Evolutionary conservation across 2,329 filamentous ascomycete species (phyloP).

Genomic region (Clarireedia monteithiana): DNA sequence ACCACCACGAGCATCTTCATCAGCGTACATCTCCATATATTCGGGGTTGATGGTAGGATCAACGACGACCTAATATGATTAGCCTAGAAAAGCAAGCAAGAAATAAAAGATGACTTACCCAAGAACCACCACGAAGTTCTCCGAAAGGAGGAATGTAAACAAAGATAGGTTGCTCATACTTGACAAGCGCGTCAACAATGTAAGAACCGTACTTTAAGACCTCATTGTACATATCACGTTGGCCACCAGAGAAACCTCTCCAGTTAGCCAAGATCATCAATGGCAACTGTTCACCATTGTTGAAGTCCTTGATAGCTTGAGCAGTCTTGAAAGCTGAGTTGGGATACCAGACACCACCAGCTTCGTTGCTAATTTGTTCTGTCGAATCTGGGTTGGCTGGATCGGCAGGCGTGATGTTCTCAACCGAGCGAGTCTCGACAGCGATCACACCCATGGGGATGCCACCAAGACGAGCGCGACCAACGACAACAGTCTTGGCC

Average conservation of each 20-base stretch:
- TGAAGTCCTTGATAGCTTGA: conserved; percentile 98
- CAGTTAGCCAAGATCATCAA: conserved; percentile 99
- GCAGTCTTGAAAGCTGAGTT: conserved; percentile 99
- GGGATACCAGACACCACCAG: conserved; percentile 98
- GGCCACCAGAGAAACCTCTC: conserved; percentile 99
- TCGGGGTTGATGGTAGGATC: conserved; percentile 96
- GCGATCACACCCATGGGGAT: conserved; percentile 98
- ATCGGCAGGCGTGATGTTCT: conserved; percentile 94
- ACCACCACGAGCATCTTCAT: conserved; percentile 89
- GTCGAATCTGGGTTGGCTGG: conserved; percentile 98
- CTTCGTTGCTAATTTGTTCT: conserved; percentile 89
- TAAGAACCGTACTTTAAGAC: conserved; percentile 99
- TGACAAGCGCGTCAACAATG: conserved; percentile 96
- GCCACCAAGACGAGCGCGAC: conserved; percentile 90
- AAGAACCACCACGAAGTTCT: conserved; percentile 96
- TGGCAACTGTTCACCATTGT: conserved; percentile 94
- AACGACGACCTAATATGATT: conserved; percentile 65
- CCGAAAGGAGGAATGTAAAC: conserved; percentile 97
- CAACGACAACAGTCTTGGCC: conserved; percentile 94
- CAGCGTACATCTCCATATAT: conserved; percentile 99
- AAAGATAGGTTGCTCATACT: conserved; percentile 97
- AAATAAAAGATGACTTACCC: conserved; percentile 46
- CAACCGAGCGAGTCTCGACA: conserved; percentile 90
- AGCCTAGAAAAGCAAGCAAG: conserved; percentile 20
- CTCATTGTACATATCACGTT: conserved; percentile 99